Conservation (phyloP, 106 monocot species). For the Posidonia australis region DNA sequence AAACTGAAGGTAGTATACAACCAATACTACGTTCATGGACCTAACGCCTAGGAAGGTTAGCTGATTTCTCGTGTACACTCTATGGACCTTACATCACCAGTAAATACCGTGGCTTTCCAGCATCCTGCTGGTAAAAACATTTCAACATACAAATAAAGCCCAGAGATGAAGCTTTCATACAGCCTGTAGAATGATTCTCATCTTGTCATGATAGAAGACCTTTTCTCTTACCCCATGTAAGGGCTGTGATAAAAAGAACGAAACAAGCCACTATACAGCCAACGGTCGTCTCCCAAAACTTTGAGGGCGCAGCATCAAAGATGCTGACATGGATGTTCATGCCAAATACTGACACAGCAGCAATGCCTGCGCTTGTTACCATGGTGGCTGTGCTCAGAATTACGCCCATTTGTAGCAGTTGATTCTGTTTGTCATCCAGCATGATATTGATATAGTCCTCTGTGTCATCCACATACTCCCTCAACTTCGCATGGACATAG, state of each 20-base stretch:
- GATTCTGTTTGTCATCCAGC: constrained; percentile 14
- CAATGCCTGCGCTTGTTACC: constrained; percentile 6
- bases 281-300: constrained; percentile 9
- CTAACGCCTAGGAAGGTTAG: too few species aligned
- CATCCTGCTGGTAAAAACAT: too few species aligned
- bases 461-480: constrained; percentile 14
- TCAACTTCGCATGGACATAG: constrained; percentile 12
- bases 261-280: background rate
- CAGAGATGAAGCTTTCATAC: too few species aligned
- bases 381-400: constrained; percentile 9
- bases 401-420: constrained; percentile 12
- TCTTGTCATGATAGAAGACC: constrained; percentile 7
- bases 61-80: too few species aligned
- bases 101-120: too few species aligned
- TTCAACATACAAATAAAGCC: too few species aligned
- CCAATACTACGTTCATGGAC: too few species aligned
- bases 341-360: constrained; percentile 3
- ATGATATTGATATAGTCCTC: constrained; percentile 19
- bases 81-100: too few species aligned
- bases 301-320: background rate
- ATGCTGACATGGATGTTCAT: constrained; percentile 14
- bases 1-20: too few species aligned
- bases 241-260: constrained; percentile 1
- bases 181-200: too few species aligned
- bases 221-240: constrained; percentile 7